phyloP scores from a whole-genome alignment of 164 flowering plant genomes.

The Tetracentron sinense region DNA sequence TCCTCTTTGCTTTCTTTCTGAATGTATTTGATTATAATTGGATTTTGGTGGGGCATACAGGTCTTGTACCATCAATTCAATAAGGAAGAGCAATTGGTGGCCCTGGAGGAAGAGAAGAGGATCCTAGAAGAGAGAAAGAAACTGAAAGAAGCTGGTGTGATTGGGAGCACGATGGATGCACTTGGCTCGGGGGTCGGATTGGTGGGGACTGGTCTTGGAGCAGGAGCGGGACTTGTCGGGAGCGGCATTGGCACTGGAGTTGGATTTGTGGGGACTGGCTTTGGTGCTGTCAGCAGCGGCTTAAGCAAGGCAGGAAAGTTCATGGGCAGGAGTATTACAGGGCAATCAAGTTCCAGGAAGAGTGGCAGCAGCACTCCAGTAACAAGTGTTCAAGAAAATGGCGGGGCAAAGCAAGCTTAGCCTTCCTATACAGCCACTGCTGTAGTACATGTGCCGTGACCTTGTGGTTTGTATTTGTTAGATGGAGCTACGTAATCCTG shows the following conservation, averaged over 20 bases:
- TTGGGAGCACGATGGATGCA: constrained; percentile 97
- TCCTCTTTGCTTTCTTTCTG: not conserved
- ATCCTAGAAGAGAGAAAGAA: constrained; percentile 71
- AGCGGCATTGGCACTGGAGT: constrained; percentile 63
- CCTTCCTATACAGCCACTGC: not conserved
- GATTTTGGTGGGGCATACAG: constrained; percentile 26
- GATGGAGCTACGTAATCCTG: no score
- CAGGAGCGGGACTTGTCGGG: constrained; percentile 64
- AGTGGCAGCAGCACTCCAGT: constrained; percentile 24
- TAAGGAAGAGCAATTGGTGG: constrained; percentile 83
- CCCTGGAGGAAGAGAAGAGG: constrained; percentile 85
- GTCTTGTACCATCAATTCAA: constrained; percentile 64
- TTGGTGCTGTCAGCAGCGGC: constrained; percentile 63
- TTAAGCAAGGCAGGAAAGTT: constrained; percentile 85
- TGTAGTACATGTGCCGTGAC: not conserved
- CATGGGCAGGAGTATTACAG: constrained; percentile 83
- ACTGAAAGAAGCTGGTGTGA: constrained; percentile 75
- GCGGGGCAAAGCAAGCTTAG: constrained; percentile 17
- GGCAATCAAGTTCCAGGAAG: constrained; percentile 22
- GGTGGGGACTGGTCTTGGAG: constrained; percentile 60
- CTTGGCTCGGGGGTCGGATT: constrained; percentile 59
- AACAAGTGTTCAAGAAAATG: constrained; percentile 9
- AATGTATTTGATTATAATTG: not conserved
- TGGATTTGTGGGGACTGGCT: constrained; percentile 56
- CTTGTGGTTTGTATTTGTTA: not conserved